Base-by-base conservation (phyloP, 352 stramenopile species). In the Globisporangium parvum region DNA sequence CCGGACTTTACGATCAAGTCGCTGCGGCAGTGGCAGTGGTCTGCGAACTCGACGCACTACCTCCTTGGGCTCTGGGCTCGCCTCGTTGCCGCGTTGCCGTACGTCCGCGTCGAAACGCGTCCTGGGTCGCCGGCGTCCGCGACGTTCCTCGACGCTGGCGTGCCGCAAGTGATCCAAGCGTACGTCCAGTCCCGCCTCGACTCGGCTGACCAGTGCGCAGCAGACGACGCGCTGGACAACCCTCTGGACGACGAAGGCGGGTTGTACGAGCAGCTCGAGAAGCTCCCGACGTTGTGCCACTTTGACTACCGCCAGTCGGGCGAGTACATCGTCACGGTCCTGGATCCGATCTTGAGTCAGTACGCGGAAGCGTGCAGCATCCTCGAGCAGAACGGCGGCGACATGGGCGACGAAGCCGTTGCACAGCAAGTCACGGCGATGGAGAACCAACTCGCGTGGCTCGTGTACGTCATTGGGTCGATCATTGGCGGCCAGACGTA, bases 401-500 rank as follows among this genome's bases (percentile, higher is more conserved):
- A 69, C 15, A 70, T 78, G 59, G 57, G 52, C 20, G 80, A 75
- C 46, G 70, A 70, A n/a, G 55, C 59, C 3, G 69, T 77, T 9
- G 71, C 92, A 37, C 76, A 91, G 53, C 77, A 84, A 42, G 62
- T 91, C 21, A 64, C 76, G 47, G 88, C 73, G 40, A 83, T 98
- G 60, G 97, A 99, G 68, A 96, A 91, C 49, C 93, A 99, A 69
- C 70, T 98, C 47, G 97, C 96, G 15, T 99, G 97, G 97, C 69
- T 99, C 21, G 93, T 97, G 45, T 98, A 99, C 67, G 93, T 98
- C 21, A 91, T 98, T 51, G 96, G 92, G 20, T 85, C 94, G 6
- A 95, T 99, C 64, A 96, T 99, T 53, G 96, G 95, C 41, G 95
- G 93, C 5, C 95, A 99, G 70, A 90, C 85, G 65, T 98, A 97